Percentiles rank a stretch among this genome's conserved stretches.
These are phyloP conservation scores for Yamadazyma songkhlaensis DNA, from an alignment of 1,139 yeast species.

Conservation along the genomic window DNA sequence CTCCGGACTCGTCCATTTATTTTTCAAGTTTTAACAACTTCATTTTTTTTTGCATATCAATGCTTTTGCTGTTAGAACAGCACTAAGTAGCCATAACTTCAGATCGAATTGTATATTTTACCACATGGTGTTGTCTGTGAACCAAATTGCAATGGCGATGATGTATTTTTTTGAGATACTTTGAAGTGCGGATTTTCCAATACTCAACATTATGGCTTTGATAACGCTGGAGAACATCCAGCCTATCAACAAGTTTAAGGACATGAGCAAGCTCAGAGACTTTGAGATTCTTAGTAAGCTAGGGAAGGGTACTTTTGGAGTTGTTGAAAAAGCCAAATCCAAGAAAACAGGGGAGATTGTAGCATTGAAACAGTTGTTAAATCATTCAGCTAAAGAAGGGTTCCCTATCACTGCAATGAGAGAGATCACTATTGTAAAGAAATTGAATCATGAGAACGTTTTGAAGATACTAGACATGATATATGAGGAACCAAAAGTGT, in stretches of 20 bases:
- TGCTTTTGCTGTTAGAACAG: too few relatives aligned
- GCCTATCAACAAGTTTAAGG: conserved; percentile 16
- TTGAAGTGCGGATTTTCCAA: conserved; percentile 1
- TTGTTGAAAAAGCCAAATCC: conserved; percentile 43
- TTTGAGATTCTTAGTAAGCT: conserved; percentile 37
- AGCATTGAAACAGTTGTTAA: conserved; percentile 72
- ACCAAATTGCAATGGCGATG: too few relatives aligned
- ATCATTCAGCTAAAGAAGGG: conserved; percentile 84
- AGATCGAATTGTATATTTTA: too few relatives aligned
- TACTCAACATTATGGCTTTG: conserved; percentile 3
- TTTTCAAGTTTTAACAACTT: too few relatives aligned
- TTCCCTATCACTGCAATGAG: conserved; percentile 95
- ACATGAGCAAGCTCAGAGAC: conserved; percentile 32
- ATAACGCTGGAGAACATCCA: conserved; percentile 7
- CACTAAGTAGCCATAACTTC: too few relatives aligned
- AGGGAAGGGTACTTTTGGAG: conserved; percentile 51
- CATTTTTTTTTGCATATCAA: too few relatives aligned
- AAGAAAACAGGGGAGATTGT: conserved; percentile 31
- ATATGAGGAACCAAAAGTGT: conserved; percentile 53
- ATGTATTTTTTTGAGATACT: too few relatives aligned
- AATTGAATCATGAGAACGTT: conserved; percentile 66
- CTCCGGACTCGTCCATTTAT: conserved; percentile 78
- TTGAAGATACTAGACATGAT: conserved; percentile 82
- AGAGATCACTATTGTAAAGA: conserved; percentile 82
- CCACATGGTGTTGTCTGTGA: too few relatives aligned